phyloP scores from a whole-genome alignment of 768 basidiomycete species.

The Agaricus sinodeliciosus region DNA sequence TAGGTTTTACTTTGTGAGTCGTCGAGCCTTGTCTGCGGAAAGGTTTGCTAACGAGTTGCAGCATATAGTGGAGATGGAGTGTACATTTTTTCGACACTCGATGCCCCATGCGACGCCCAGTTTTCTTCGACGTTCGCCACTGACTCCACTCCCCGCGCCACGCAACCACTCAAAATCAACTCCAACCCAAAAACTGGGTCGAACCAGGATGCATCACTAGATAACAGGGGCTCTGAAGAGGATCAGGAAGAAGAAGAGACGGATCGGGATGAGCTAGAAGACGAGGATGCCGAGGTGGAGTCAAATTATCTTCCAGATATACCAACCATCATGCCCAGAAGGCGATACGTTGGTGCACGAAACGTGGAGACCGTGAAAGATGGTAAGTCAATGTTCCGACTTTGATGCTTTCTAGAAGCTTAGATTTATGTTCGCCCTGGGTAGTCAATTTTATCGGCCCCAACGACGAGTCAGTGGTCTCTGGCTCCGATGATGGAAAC shows the following conservation, averaged over 20 bases:
- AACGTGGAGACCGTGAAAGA: slow-evolving; percentile 87
- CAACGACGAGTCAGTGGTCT: slow-evolving; percentile 67
- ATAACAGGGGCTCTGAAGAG: slow-evolving; percentile 25
- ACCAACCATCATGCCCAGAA: slow-evolving; percentile 57
- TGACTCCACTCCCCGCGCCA: slow-evolving; percentile 23
- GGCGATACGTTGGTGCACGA: slow-evolving; percentile 59
- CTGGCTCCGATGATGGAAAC: slow-evolving; percentile 84
- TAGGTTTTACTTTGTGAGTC: slow-evolving; percentile 61
- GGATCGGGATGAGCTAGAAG: slow-evolving; percentile 26
- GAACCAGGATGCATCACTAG: slow-evolving; percentile 17
- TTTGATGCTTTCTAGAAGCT: background rate
- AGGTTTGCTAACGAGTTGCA: slow-evolving; percentile 20
- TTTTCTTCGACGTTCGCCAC: slow-evolving; percentile 17
- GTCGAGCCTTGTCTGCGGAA: background rate
- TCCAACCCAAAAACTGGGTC: slow-evolving; percentile 8
- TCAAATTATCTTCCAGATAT: slow-evolving; percentile 24
- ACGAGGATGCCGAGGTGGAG: slow-evolving; percentile 19
- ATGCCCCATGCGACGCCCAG: slow-evolving; percentile 37
- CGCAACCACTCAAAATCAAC: slow-evolving; percentile 9
- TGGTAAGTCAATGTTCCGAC: slow-evolving; percentile 38
- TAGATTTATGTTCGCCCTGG: background rate
- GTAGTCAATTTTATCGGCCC: slow-evolving; percentile 83
- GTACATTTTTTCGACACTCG: slow-evolving; percentile 68
- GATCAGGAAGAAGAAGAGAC: slow-evolving; percentile 17
- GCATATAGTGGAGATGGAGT: slow-evolving; percentile 71